Evolutionary conservation across 306 rosid species (phyloP).

Genomic region (Cucumis hystrix): DNA sequence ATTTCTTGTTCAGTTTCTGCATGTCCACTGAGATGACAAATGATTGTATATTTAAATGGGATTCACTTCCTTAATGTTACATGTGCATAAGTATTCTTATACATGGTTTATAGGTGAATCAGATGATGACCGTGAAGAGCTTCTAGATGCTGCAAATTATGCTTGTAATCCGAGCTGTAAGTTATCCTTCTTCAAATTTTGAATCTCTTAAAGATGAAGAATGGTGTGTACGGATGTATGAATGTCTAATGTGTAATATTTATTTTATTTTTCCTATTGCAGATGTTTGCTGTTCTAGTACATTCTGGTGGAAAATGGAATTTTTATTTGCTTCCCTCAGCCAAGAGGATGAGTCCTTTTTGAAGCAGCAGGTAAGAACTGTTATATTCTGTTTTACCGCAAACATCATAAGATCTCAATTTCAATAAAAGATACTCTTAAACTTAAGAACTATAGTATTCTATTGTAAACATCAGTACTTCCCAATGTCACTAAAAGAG

Average conservation of each 20-base stretch:
- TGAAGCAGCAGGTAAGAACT: conserved; percentile 57
- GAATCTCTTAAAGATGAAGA: neutral
- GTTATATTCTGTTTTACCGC: neutral
- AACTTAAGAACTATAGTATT: neutral
- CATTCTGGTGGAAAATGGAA: conserved; percentile 78
- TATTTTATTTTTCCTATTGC: conserved; percentile 10
- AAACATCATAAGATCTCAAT: conserved; percentile 2
- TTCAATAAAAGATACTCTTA: conserved; percentile 4
- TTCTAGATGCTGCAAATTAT: conserved; percentile 53
- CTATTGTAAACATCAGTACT: conserved; percentile 1
- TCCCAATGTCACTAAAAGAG: conserved; percentile 5
- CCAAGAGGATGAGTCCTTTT: conserved; percentile 30
- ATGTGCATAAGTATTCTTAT: conserved; percentile 7
- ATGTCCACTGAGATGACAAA: neutral
- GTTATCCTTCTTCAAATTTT: conserved; percentile 10
- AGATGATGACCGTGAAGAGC: conserved; percentile 63
- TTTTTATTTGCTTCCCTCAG: conserved; percentile 42
- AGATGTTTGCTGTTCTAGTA: conserved; percentile 62
- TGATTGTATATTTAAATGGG: neutral
- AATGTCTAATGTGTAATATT: neutral
- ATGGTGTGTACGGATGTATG: neutral
- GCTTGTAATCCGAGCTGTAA: conserved; percentile 58
- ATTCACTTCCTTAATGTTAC: conserved; percentile 3
- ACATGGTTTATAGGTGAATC: conserved; percentile 42
- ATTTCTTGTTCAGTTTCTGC: neutral